Conservation (phyloP, 2,329 filamentous ascomycete species). For the Neurospora crassa region DNA sequence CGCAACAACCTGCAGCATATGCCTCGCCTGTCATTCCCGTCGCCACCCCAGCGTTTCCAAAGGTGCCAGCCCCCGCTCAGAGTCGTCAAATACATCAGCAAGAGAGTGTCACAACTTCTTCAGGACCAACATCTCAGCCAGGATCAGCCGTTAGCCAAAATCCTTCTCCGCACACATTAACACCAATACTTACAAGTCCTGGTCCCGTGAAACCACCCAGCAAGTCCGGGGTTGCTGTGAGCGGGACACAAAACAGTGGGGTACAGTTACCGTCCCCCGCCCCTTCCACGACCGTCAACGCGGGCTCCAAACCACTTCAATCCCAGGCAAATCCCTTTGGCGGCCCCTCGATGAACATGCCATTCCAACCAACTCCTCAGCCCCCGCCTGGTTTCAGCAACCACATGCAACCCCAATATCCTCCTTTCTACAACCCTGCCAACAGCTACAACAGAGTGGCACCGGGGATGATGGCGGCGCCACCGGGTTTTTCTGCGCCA, state of each 20-base stretch:
- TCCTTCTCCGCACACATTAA: conserved; percentile 50
- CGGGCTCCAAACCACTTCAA: conserved; percentile 39
- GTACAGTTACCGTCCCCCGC: conserved; percentile 9
- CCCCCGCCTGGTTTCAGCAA: conserved; percentile 44
- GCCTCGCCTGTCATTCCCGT: conserved; percentile 72
- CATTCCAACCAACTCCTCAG: conserved; percentile 35
- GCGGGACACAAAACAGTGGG: conserved; percentile 18
- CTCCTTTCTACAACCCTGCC: conserved; percentile 27
- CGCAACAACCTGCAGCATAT: conserved; percentile 50
- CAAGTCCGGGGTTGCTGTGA: conserved; percentile 45
- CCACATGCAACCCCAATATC: conserved; percentile 44
- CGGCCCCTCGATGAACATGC: conserved; percentile 48
- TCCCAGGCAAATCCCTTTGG: conserved; percentile 40
- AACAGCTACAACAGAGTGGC: conserved; percentile 25
- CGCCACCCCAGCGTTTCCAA: conserved; percentile 73
- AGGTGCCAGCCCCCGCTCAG: conserved; percentile 70
- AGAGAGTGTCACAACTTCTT: conserved; percentile 57
- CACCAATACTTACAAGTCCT: conserved; percentile 56
- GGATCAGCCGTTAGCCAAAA: conserved; percentile 44
- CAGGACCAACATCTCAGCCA: conserved; percentile 56
- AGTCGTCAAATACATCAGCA: conserved; percentile 73
- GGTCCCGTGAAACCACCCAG: conserved; percentile 52
- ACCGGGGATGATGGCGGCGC: conserved; percentile 37
- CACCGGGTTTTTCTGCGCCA: conserved; percentile 40
- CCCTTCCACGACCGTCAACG: conserved; percentile 53